Evolutionary conservation across 345 rosid genomes (phyloP).

Genomic region (Anastatica hierochuntica): DNA sequence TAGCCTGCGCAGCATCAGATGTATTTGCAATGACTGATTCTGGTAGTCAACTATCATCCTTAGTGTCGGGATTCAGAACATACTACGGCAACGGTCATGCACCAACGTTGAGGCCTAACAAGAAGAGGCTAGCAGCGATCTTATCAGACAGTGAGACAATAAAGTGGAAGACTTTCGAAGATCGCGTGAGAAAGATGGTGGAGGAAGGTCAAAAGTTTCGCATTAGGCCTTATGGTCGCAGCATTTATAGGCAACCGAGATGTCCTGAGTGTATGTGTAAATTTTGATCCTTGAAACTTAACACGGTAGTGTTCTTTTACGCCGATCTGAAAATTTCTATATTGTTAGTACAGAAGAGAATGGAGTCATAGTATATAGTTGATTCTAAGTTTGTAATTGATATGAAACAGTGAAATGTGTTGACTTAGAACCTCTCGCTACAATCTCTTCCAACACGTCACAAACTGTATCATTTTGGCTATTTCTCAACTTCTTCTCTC

Average conservation of each 20-base stretch:
- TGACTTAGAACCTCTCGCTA: slow-evolving; percentile 8
- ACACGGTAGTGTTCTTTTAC: neutral
- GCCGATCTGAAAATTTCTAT: neutral
- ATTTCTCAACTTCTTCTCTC: slow-evolving; percentile 50
- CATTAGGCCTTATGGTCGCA: slow-evolving; percentile 51
- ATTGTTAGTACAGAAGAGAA: slow-evolving; percentile 11
- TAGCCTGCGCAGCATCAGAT: slow-evolving; percentile 81
- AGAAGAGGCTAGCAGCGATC: slow-evolving; percentile 81
- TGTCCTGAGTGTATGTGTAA: slow-evolving; percentile 75
- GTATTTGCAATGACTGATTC: slow-evolving; percentile 95
- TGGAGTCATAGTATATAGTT: slow-evolving; percentile 2
- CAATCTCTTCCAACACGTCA: too few species aligned
- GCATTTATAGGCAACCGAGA: slow-evolving; percentile 86
- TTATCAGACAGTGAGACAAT: slow-evolving; percentile 49
- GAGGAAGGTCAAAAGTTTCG: slow-evolving; percentile 59
- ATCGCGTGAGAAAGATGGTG: slow-evolving; percentile 61
- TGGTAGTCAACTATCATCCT: slow-evolving; percentile 86
- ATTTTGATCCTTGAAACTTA: slow-evolving; percentile 13
- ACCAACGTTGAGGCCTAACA: slow-evolving; percentile 76
- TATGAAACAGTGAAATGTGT: slow-evolving; percentile 11
- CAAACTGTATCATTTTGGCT: neutral
- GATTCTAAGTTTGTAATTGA: slow-evolving; percentile 6
- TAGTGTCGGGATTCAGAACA: slow-evolving; percentile 76
- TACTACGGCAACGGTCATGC: slow-evolving; percentile 65
- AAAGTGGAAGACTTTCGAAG: slow-evolving; percentile 49